Base-by-base conservation (phyloP, 495 filamentous ascomycete species). In the Hypoxylon cercidicola region DNA sequence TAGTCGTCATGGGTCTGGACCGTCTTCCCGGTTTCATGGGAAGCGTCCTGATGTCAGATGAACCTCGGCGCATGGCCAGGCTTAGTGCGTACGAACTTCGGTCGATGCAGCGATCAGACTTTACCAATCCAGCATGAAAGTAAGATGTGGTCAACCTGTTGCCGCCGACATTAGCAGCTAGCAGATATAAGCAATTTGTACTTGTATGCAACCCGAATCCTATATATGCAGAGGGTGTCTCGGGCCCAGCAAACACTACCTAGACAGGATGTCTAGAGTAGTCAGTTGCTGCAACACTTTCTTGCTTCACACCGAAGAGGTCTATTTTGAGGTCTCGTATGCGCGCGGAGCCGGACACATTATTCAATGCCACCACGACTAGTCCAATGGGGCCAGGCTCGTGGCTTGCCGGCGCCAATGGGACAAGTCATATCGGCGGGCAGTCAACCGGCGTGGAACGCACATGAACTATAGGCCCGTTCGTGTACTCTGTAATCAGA, bases 11-110 rank as follows among this genome's bases (percentile, higher is more conserved):
- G 48, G 52, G 47, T 53, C 63, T 21, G 61, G 63, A 61, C 63
- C 57, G 16, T 60, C 51, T 37, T n/a, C 47, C 56, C 40, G 23
- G 39, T 43, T 47, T 52, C 32, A 37, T 52, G n/a, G 21, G 51
- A 58, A 55, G 10, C 48, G 23, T 25, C 2, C 5, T 55, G 23
- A 64, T 64, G 62, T 64, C 55, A 64, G 55, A 59, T 64, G 41
- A 62, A 34, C 43, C 15, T 49, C 28, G n/a, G 25, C 25, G 23
- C 19, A 20, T 39, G 1, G 46, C 25, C 23, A 32, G 23, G 37
- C 45, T 45, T 34, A 41, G 48, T 47, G 2, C 20, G 46, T 18
- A 34, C 11, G 23, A 43, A 43, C 40, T 18, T 43, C 16, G 16
- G 40, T 19, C 16, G 16, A 18, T 2, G 16, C 15, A 43, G 10